These are phyloP conservation scores for Vigna reflexopilosa DNA, from an alignment of 306 rosid genomes.

Conservation along the genomic window DNA sequence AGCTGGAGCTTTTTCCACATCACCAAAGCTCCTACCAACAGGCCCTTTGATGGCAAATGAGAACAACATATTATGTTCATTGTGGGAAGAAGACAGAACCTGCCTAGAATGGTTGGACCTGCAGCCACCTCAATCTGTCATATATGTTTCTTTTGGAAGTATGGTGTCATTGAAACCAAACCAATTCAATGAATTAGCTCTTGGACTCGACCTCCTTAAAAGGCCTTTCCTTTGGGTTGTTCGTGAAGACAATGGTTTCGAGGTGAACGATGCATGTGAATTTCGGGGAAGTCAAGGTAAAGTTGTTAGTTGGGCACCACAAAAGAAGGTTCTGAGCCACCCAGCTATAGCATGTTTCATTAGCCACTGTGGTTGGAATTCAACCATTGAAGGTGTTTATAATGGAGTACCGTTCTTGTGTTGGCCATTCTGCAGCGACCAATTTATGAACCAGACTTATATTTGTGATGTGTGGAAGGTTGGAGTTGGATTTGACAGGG, in stretches of 20 bases:
- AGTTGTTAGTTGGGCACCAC: conserved; percentile 63
- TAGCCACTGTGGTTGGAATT: conserved; percentile 72
- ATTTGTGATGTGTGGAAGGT: conserved; percentile 68
- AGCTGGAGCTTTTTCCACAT: conserved; percentile 37
- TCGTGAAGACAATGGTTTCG: background rate
- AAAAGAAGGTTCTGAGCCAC: conserved; percentile 49
- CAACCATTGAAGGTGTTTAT: conserved; percentile 60
- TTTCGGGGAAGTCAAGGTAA: conserved; percentile 48
- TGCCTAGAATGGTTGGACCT: conserved; percentile 51
- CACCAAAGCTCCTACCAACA: conserved; percentile 49
- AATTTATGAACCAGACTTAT: conserved; percentile 50
- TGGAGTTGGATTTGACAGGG: conserved; percentile 52
- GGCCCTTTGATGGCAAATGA: conserved; percentile 48
- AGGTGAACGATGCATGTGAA: conserved; percentile 29
- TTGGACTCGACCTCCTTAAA: conserved; percentile 45
- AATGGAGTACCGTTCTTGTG: conserved; percentile 62
- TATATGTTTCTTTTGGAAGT: conserved; percentile 56
- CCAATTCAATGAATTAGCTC: conserved; percentile 53
- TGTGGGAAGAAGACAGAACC: conserved; percentile 42
- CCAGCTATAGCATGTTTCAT: conserved; percentile 54
- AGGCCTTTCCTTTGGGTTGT: conserved; percentile 54
- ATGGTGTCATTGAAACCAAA: conserved; percentile 17
- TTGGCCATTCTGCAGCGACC: conserved; percentile 67
- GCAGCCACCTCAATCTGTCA: conserved; percentile 45
- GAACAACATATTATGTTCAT: conserved; percentile 1